Base-by-base conservation (phyloP, 768 basidiomycete genomes). In the Hortiboletus flavorubellus region DNA sequence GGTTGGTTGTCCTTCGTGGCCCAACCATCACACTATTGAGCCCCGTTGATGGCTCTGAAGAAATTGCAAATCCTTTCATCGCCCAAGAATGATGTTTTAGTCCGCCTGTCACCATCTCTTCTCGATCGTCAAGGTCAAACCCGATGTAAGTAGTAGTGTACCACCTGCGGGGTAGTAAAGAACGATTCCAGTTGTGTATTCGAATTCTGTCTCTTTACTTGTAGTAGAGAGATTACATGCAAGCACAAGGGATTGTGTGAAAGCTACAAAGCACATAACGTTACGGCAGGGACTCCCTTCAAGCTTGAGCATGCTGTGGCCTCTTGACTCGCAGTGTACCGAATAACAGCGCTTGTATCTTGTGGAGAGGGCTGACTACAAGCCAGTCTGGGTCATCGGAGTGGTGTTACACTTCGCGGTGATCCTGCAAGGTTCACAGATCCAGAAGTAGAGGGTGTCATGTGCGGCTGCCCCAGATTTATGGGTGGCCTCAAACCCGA, bases 11-110 rank as follows among this genome's bases (percentile, higher is more conserved):
- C 39, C 82, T 97, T 21, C 81, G 96, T 43, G 96, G 96, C 11
- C 95, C 96, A 1, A 96, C 95, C 54, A 88, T 98, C 66, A 95
- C 93, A 0, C 80, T 98, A 8, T 79, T 98, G 55, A 94, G 91
- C 67, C 96, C 96, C 3, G 89, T 94, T 12, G 96, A 98, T 61
- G 96, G 96, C 53, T 93, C 85, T 53, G 93, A 95, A 70, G 93
- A 95, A 70, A 95, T 96, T 52, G 85, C 87, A 14, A 95, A 96
- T 71, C 93, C 93, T 3, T 96, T 96, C 76, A 61, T 82, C 47
- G 77, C 80, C 5, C 86, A 86, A 66, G 89, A 91, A 64, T 86
- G 50, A 4, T 31, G 12, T 18, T 8, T 21, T 2, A 6, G 3
- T 26, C 30, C 10, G 7, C 33, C 9, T 18, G 18, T 47, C 21